Evolutionary conservation across 129 eudicot genomes (phyloP), one percentile per base, ranked within the genome.

Genomic region (Tagetes erecta): DNA sequence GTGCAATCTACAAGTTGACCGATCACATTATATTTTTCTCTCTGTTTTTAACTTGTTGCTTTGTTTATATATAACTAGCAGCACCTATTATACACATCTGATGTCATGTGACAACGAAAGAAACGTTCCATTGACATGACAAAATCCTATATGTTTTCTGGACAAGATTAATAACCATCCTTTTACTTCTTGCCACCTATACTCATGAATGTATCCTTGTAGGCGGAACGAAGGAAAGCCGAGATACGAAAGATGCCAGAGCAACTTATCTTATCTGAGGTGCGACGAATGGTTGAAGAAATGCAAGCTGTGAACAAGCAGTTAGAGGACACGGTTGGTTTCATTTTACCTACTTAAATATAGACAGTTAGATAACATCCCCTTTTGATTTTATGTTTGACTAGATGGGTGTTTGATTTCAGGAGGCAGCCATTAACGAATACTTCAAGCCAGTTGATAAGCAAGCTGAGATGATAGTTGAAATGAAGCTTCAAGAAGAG

Each of bases 231-330:
- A 70, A 88, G 67, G 84, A 95, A 91, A 64, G 83, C 68, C 9
- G 91, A 89, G 50, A 68, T 86, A 35, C 82, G 70, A 50, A 94
- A 85, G 84, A 85, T 88, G 49, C 98, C 97, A 8, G 98, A 94
- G 66, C 91, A 91, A 77, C 80, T 94, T 31, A 91, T 91, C 44
- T 46, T 95, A 71, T 85, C 99, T 6, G 97, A 91, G 85, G 96
- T 95, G 42, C 89, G 96, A 59, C 76, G 76, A 65, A 95, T 95
- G 99, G 99, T 95, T 45, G 86, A 88, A 60, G 94, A 95, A 70
- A 95, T 95, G 99, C 88, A 91, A 77, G 77, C 91, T 60, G 76
- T 95, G 56, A 95, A 95, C 78, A 95, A 88, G 75, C 85, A 83
- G 85, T 78, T 95, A 35, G 99, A 95, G 56, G 94, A 88, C 49